Evolutionary conservation across 2,329 filamentous ascomycete species (phyloP).

Genomic region (Bipolaris victoriae): DNA sequence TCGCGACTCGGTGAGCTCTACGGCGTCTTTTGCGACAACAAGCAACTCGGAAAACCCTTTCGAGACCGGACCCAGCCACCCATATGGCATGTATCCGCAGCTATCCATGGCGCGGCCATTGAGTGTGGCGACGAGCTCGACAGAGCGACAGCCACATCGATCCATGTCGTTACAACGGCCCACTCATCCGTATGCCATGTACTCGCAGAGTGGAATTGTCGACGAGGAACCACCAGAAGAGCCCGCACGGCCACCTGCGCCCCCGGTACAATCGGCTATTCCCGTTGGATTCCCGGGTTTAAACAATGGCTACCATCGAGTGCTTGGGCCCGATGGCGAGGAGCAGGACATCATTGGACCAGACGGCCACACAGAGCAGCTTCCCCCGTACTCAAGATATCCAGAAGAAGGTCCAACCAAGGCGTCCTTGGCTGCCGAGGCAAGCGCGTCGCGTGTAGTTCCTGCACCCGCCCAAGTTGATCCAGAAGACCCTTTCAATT

Average conservation of each 20-base stretch:
- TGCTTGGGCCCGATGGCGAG: slow-evolving; percentile 79
- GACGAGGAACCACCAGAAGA: slow-evolving; percentile 37
- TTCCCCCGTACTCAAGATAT: slow-evolving; percentile 90
- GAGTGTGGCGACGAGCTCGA: slow-evolving; percentile 75
- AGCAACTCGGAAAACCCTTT: slow-evolving; percentile 67
- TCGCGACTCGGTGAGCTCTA: slow-evolving; percentile 47
- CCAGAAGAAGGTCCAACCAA: slow-evolving; percentile 74
- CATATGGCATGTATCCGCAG: slow-evolving; percentile 85
- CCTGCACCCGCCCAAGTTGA: slow-evolving; percentile 27
- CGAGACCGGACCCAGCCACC: slow-evolving; percentile 77
- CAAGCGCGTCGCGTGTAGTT: slow-evolving; percentile 40
- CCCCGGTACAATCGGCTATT: slow-evolving; percentile 54
- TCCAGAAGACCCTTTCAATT: slow-evolving; percentile 35
- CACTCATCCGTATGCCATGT: slow-evolving; percentile 85
- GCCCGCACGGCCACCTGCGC: slow-evolving; percentile 41
- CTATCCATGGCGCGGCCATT: slow-evolving; percentile 61
- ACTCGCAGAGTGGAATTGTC: slow-evolving; percentile 77
- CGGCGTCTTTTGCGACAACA: slow-evolving; percentile 52
- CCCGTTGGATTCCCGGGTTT: slow-evolving; percentile 78
- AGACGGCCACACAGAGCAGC: slow-evolving; percentile 86
- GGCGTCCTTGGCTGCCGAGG: slow-evolving; percentile 52
- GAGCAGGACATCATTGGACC: slow-evolving; percentile 88
- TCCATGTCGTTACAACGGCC: slow-evolving; percentile 69
- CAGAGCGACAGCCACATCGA: slow-evolving; percentile 63
- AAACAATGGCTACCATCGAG: slow-evolving; percentile 70